A percentile compares a stretch with the other conserved stretches of the same genome.
Evolutionary conservation across 2,329 filamentous ascomycete species (phyloP).

Genomic region (Aureobasidium zeae): DNA sequence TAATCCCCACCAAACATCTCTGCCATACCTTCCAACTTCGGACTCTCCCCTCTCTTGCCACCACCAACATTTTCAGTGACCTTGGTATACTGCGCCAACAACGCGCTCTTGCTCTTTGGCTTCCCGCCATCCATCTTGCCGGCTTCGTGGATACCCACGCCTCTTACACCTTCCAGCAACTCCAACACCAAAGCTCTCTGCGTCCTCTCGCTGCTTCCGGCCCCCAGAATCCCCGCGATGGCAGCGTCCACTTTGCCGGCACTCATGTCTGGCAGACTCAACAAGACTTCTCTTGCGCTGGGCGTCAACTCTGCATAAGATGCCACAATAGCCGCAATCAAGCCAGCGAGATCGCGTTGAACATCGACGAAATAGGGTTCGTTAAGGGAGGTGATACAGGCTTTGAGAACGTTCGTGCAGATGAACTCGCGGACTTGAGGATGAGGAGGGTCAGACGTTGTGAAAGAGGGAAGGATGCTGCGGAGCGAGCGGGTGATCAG

Average conservation of each 20-base stretch:
- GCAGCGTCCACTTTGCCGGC: slow-evolving; percentile 55
- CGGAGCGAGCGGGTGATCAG: slow-evolving; percentile 81
- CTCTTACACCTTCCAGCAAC: slow-evolving; percentile 74
- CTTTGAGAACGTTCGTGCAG: slow-evolving; percentile 76
- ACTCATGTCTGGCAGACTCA: slow-evolving; percentile 69
- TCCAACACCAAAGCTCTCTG: slow-evolving; percentile 77
- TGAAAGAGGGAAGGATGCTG: slow-evolving; percentile 73
- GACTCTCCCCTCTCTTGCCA: slow-evolving; percentile 32
- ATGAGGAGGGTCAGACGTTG: slow-evolving; percentile 37
- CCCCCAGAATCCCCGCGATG: slow-evolving; percentile 29
- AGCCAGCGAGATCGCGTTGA: slow-evolving; percentile 78
- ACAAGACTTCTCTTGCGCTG: slow-evolving; percentile 66
- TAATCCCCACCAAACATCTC: slow-evolving; percentile 35
- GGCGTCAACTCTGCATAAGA: slow-evolving; percentile 61
- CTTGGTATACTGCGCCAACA: slow-evolving; percentile 35
- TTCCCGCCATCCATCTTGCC: slow-evolving; percentile 57
- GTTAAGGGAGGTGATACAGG: slow-evolving; percentile 81
- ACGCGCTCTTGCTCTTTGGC: slow-evolving; percentile 22
- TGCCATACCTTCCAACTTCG: slow-evolving; percentile 35
- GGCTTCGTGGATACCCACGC: slow-evolving; percentile 86
- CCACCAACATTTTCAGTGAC: slow-evolving; percentile 30
- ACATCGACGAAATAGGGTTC: slow-evolving; percentile 95
- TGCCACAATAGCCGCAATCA: slow-evolving; percentile 78
- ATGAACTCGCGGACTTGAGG: slow-evolving; percentile 78
- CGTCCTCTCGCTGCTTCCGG: slow-evolving; percentile 48